phyloP scores from a whole-genome alignment of 2,329 filamentous ascomycete genomes.

The Cladosporium austrohemisphaericum region DNA sequence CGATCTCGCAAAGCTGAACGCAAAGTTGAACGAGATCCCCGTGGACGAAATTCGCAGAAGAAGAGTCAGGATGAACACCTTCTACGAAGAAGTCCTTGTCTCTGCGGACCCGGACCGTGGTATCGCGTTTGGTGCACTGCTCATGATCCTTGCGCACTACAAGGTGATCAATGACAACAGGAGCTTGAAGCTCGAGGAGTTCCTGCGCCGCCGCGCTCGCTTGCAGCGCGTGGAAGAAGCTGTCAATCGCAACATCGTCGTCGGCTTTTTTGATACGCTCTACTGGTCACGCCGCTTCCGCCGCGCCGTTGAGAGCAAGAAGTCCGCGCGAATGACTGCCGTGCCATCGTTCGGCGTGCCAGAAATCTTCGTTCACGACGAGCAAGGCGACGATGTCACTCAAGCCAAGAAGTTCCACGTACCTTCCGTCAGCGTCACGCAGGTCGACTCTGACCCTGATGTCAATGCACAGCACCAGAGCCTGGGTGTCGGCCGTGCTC shows the following conservation, averaged over 20 bases:
- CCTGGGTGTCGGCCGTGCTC: conserved; percentile 21
- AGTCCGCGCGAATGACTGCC: conserved; percentile 69
- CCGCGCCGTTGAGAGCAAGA: conserved; percentile 67
- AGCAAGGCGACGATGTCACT: conserved; percentile 50
- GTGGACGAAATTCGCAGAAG: conserved; percentile 69
- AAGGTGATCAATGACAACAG: conserved; percentile 98
- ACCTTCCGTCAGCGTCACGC: conserved; percentile 29
- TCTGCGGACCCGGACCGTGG: conserved; percentile 85
- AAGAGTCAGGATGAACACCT: conserved; percentile 80
- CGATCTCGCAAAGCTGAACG: conserved; percentile 72
- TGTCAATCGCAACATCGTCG: conserved; percentile 81
- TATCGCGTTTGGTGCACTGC: conserved; percentile 83
- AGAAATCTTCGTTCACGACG: conserved; percentile 85
- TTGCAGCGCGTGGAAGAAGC: conserved; percentile 94
- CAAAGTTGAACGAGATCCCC: conserved; percentile 69
- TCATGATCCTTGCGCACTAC: conserved; percentile 97
- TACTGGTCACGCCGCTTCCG: conserved; percentile 85
- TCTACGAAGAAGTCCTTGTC: conserved; percentile 94
- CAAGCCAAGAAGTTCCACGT: conserved; percentile 31
- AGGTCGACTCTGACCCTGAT: conserved; percentile 21
- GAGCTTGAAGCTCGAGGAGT: conserved; percentile 91
- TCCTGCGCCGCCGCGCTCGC: conserved; percentile 80
- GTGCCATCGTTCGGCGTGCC: conserved; percentile 80
- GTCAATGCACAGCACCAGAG: not conserved
- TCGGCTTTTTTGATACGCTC: conserved; percentile 93